Conservation (phyloP, 2,329 filamentous ascomycete species). For the Zelopaecilomyces penicillatus region DNA sequence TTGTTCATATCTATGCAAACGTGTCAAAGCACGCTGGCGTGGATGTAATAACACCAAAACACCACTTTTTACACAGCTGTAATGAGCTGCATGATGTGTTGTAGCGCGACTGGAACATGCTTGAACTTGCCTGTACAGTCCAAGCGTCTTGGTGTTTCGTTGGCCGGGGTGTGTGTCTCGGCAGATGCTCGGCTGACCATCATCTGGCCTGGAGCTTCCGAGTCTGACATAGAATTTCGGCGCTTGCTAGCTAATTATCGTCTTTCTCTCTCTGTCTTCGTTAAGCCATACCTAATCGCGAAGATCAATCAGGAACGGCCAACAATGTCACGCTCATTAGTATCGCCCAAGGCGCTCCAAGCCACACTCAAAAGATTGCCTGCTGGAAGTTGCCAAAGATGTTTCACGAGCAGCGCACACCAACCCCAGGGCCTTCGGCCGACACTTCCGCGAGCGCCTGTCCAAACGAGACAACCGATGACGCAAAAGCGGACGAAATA, state of each 20-base stretch:
- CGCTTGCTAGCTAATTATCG: not conserved
- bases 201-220: not conserved
- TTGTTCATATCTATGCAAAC: too few relatives aligned
- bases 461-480: slow-evolving; percentile 26
- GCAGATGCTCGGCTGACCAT: slow-evolving; percentile 2
- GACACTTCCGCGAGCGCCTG: slow-evolving; percentile 20
- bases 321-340: slow-evolving; percentile 31
- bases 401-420: slow-evolving; percentile 29
- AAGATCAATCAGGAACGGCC: slow-evolving; percentile 1
- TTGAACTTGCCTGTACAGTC: too few relatives aligned
- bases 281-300: not conserved
- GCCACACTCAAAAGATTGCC: slow-evolving; percentile 23
- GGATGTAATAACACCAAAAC: too few relatives aligned
- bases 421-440: slow-evolving; percentile 28
- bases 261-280: slow-evolving; percentile 5
- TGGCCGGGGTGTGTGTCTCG: not conserved
- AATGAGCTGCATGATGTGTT: too few relatives aligned
- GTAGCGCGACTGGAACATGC: too few relatives aligned
- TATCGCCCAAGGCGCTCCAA: slow-evolving; percentile 27
- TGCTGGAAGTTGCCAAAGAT: slow-evolving; percentile 33
- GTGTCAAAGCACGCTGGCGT: too few relatives aligned
- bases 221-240: not conserved
- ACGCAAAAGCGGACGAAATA: slow-evolving; percentile 32
- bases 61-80: too few relatives aligned
- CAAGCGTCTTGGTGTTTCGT: too few relatives aligned